Conservation (phyloP, 331 rosid genomes). For the Erythrophleum ivorense region DNA sequence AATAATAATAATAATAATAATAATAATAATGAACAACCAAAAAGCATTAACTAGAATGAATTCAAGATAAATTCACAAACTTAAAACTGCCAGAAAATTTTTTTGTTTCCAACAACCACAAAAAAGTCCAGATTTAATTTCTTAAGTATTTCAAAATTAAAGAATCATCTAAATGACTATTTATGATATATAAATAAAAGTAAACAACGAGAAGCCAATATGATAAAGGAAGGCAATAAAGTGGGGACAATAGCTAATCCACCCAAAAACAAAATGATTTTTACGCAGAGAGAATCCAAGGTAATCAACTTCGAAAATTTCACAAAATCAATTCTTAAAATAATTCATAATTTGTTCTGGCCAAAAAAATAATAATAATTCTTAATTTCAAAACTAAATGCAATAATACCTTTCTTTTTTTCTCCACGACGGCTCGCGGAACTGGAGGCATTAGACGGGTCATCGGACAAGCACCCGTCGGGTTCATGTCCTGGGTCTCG, state of each 20-base stretch:
- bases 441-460: constrained; percentile 70
- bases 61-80: background rate
- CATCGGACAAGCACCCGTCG: constrained; percentile 85
- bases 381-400: background rate
- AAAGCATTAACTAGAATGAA: constrained; percentile 1
- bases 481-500: constrained; percentile 44
- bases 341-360: background rate
- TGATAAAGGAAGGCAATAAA: background rate
- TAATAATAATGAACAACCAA: background rate
- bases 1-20: too few relatives aligned
- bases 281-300: background rate
- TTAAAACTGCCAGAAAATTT: background rate
- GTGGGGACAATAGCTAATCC: background rate
- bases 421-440: constrained; percentile 74
- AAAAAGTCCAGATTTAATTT: background rate
- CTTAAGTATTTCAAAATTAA: background rate
- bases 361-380: background rate
- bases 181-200: background rate
- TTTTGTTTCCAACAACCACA: background rate
- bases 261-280: background rate
- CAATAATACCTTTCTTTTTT: constrained; percentile 76
- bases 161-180: background rate
- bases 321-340: background rate
- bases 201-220: background rate
- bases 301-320: background rate